Percentiles rank a stretch among this genome's conserved stretches.
phyloP scores from a whole-genome alignment of 1,139 yeast genomes.

The Nakaseomyces kungkrabaensis region DNA sequence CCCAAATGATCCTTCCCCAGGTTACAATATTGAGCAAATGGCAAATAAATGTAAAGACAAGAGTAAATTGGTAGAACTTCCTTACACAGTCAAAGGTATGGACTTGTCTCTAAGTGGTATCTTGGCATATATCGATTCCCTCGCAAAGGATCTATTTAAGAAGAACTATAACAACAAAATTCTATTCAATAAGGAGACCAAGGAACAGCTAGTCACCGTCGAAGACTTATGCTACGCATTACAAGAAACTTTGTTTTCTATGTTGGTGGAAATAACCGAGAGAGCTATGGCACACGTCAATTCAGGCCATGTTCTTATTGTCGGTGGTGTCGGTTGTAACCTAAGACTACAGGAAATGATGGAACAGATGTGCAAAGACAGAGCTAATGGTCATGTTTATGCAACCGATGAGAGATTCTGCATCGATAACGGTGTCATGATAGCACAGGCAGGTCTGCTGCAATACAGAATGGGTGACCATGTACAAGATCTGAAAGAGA shows the following conservation, averaged over 20 bases:
- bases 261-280: conserved; percentile 96
- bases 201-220: conserved; percentile 48
- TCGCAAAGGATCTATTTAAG: conserved; percentile 63
- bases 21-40: conserved; percentile 90
- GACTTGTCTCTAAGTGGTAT: conserved; percentile 96
- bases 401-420: conserved; percentile 97
- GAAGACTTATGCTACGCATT: conserved; percentile 89
- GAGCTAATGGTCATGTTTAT: conserved; percentile 68
- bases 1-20: conserved; percentile 93
- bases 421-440: conserved; percentile 97
- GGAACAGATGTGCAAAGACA: conserved; percentile 82
- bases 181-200: conserved; percentile 40
- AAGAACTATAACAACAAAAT: conserved; percentile 42
- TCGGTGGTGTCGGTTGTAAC: conserved; percentile 97
- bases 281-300: conserved; percentile 98
- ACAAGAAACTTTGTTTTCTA: conserved; percentile 86
- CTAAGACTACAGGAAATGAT: conserved; percentile 90
- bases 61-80: conserved; percentile 61
- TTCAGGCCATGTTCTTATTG: conserved; percentile 80
- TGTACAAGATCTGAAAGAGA: conserved; percentile 47
- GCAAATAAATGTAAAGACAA: conserved; percentile 49
- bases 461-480: conserved; percentile 74
- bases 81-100: conserved; percentile 98
- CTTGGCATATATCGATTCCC: conserved; percentile 67
- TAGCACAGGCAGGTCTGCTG: conserved; percentile 92